Percentiles rank a stretch among this genome's conserved stretches.
phyloP scores from a whole-genome alignment of 495 filamentous ascomycete genomes.

The Aspergillus diversus region DNA sequence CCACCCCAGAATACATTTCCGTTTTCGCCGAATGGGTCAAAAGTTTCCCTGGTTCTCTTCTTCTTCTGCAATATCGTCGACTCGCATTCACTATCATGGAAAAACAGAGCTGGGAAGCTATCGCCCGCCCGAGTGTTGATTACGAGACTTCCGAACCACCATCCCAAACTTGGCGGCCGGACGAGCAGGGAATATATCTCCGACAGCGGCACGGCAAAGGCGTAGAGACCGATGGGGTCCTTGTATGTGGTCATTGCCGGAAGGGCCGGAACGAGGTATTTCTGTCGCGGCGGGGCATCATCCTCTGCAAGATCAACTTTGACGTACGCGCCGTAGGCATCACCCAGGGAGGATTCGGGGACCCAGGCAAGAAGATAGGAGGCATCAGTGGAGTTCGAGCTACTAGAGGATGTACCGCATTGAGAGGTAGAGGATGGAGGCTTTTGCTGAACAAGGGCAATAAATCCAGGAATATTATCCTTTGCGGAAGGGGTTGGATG shows the following conservation, averaged over 20 bases:
- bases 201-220: conserved; percentile 88
- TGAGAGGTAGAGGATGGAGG: conserved; percentile 31
- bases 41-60: conserved; percentile 75
- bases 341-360: conserved; percentile 86
- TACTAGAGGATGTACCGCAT: conserved; percentile 48
- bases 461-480: conserved; percentile 96
- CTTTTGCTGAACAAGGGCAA: conserved; percentile 94
- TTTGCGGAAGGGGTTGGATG: conserved; percentile 91
- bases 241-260: conserved; percentile 72
- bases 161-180: conserved; percentile 88
- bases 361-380: conserved; percentile 90
- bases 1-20: conserved; percentile 96
- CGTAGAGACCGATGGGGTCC: conserved; percentile 78
- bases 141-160: conserved; percentile 96
- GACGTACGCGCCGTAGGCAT: conserved; percentile 85
- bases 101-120: conserved; percentile 93
- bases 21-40: conserved; percentile 86
- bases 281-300: conserved; percentile 78
- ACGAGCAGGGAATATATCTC: conserved; percentile 90
- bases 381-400: conserved; percentile 50
- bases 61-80: conserved; percentile 94
- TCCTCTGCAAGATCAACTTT: conserved; percentile 89
- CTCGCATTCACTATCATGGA: conserved; percentile 96
- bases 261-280: conserved; percentile 89
- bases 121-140: conserved; percentile 90